Percentiles rank a stretch among this genome's conserved stretches.
phyloP scores from a whole-genome alignment of 495 filamentous ascomycete genomes.

The Penicillium robsamsonii region DNA sequence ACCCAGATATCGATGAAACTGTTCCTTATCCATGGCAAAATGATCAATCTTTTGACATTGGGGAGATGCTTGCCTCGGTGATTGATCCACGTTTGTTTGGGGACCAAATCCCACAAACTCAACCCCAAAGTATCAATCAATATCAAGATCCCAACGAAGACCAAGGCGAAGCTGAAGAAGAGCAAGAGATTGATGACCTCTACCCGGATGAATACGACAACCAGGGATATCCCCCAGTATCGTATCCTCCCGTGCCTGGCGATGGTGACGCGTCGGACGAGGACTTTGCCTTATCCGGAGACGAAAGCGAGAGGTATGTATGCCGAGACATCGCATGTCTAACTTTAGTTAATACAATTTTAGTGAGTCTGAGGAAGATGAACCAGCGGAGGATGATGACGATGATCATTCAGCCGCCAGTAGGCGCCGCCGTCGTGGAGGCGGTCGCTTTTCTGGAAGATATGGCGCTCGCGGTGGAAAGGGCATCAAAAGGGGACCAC shows the following conservation, averaged over 20 bases:
- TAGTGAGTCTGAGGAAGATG: constrained; percentile 22
- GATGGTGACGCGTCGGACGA: constrained; percentile 22
- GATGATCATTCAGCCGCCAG: constrained; percentile 30
- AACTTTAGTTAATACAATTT: neutral
- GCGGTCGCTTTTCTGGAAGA: constrained; percentile 43
- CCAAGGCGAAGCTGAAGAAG: constrained; percentile 12
- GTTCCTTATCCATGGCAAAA: constrained; percentile 40
- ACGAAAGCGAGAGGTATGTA: constrained; percentile 39
- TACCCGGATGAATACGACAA: neutral
- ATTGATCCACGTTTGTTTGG: constrained; percentile 45
- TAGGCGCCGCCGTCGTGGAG: constrained; percentile 34
- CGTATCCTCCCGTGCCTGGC: constrained; percentile 2
- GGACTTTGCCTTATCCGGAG: constrained; percentile 27
- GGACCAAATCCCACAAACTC: constrained; percentile 21
- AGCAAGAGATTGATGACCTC: constrained; percentile 11
- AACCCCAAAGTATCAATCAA: constrained; percentile 13
- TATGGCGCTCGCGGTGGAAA: constrained; percentile 48
- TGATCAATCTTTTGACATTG: constrained; percentile 17
- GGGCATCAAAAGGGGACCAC: constrained; percentile 59
- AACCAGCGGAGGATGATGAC: constrained; percentile 31
- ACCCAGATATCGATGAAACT: constrained; percentile 41
- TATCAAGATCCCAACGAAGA: neutral
- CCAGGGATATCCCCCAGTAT: neutral
- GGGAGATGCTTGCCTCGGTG: constrained; percentile 26
- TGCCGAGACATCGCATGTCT: neutral